These are phyloP conservation scores for Nemophila menziesii DNA, from an alignment of 257 asterid species.

Conservation along the genomic window DNA sequence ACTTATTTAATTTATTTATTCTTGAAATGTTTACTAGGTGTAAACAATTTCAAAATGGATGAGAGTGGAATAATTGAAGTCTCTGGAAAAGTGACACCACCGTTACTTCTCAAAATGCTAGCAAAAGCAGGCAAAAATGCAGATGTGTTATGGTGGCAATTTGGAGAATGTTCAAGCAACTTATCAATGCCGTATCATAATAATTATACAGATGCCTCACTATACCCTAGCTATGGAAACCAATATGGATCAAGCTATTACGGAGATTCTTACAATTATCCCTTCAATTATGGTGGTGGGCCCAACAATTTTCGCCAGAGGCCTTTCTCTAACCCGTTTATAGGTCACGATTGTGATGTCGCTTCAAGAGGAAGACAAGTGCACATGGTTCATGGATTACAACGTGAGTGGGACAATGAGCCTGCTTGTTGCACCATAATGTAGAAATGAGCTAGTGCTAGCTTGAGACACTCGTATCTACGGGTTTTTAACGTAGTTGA, in stretches of 20 bases:
- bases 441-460: not conserved
- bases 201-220: not conserved
- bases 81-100: constrained; percentile 14
- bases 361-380: no score
- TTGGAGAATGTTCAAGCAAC: constrained; percentile 22
- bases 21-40: not conserved
- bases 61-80: constrained; percentile 15
- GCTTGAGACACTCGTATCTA: no score
- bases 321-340: no score
- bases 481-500: no score
- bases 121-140: constrained; percentile 4
- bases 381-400: no score
- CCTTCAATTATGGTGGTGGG: no score
- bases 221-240: not conserved
- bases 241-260: no score
- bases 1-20: not conserved
- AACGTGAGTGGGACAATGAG: not conserved
- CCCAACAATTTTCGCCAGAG: no score
- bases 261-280: no score
- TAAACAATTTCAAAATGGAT: constrained; percentile 18
- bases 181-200: constrained; percentile 13
- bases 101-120: constrained; percentile 9
- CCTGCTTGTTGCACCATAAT: not conserved
- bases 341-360: no score
- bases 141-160: constrained; percentile 17